Evolutionary conservation across 192 early-diverging fungal species (phyloP).

Genomic region (Coemansia reversa): DNA sequence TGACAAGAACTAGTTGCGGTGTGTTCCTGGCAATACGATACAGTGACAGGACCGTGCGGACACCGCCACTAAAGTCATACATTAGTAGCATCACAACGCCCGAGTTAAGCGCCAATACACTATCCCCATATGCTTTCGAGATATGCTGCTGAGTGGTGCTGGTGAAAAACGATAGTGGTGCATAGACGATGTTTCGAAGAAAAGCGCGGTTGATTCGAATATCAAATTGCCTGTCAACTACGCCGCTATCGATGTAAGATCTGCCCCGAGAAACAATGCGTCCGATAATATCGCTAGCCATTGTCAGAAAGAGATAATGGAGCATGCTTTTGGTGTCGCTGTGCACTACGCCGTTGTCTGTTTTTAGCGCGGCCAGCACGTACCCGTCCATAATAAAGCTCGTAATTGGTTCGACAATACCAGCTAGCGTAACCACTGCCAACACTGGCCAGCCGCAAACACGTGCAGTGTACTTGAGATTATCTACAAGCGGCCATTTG

Average conservation of each 20-base stretch:
- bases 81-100: constrained; percentile 17
- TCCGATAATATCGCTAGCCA: constrained; percentile 13
- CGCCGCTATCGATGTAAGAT: neutral
- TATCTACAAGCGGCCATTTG: constrained; percentile 34
- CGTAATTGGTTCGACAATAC: constrained; percentile 18
- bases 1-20: constrained; percentile 21
- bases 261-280: neutral
- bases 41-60: constrained; percentile 17
- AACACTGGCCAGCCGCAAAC: constrained; percentile 27
- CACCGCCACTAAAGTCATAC: constrained; percentile 6
- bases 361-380: constrained; percentile 17
- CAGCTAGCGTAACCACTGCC: constrained; percentile 11
- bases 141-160: constrained; percentile 21
- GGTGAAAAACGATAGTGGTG: constrained; percentile 43
- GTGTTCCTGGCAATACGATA: constrained; percentile 21
- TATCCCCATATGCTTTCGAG: constrained; percentile 13
- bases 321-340: constrained; percentile 6
- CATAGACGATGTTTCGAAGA: constrained; percentile 23
- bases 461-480: constrained; percentile 12
- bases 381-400: constrained; percentile 28
- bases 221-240: constrained; percentile 15
- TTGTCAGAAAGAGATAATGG: constrained; percentile 24
- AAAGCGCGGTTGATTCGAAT: constrained; percentile 21
- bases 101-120: constrained; percentile 8
- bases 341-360: constrained; percentile 10